These are phyloP conservation scores for Kwoniella bestiolae DNA, from an alignment of 768 basidiomycete species.

Conservation along the genomic window DNA sequence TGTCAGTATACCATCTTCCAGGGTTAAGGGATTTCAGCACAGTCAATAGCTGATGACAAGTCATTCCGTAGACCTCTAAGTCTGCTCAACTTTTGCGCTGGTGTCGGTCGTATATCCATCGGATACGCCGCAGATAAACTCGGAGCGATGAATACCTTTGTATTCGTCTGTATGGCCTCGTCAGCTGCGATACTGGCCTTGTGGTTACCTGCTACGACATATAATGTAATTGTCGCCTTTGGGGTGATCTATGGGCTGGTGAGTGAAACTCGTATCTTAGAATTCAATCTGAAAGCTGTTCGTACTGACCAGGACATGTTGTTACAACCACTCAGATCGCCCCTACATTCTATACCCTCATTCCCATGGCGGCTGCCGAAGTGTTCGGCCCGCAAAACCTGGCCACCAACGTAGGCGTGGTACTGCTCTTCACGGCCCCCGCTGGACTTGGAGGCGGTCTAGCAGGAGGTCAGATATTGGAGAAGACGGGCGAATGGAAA, in stretches of 20 bases:
- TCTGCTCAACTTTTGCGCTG: constrained; percentile 27
- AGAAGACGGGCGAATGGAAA: constrained; percentile 20
- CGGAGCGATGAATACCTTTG: constrained; percentile 47
- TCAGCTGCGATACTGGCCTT: constrained; percentile 33
- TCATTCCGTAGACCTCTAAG: constrained; percentile 23
- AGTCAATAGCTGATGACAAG: neutral
- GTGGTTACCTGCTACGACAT: constrained; percentile 37
- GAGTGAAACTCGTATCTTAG: too few relatives aligned
- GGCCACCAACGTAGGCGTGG: constrained; percentile 34
- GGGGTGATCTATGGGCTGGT: constrained; percentile 34
- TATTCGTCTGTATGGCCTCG: constrained; percentile 33
- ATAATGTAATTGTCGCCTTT: constrained; percentile 38
- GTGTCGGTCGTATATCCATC: constrained; percentile 32
- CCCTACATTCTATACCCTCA: constrained; percentile 27
- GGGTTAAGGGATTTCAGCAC: neutral
- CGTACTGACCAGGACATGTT: too few relatives aligned
- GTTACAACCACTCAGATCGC: constrained; percentile 16
- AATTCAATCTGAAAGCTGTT: too few relatives aligned
- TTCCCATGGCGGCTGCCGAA: constrained; percentile 33
- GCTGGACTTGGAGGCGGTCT: constrained; percentile 16
- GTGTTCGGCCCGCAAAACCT: constrained; percentile 39
- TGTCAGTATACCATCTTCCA: too few relatives aligned
- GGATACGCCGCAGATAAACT: constrained; percentile 39
- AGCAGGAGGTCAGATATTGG: constrained; percentile 14
- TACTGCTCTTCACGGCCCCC: constrained; percentile 30